phyloP scores from a whole-genome alignment of 2,329 filamentous ascomycete species.

The Fusarium sp. region DNA sequence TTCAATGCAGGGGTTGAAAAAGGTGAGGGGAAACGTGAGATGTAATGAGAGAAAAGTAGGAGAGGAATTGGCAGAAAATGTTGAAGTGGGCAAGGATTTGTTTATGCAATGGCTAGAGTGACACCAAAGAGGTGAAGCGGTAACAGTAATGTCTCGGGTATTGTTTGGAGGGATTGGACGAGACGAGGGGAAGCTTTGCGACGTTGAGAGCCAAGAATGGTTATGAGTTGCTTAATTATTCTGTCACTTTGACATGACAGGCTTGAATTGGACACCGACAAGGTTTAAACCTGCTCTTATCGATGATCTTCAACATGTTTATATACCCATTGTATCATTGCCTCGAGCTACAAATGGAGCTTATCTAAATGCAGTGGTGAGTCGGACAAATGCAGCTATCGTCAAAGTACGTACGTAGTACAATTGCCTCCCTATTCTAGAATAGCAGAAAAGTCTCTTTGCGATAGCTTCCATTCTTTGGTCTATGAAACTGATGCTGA shows the following conservation, averaged over 20 bases:
- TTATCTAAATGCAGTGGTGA: background rate
- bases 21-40: constrained; percentile 14
- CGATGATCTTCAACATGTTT: background rate
- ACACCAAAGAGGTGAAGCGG: constrained; percentile 17
- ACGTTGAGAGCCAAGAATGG: constrained; percentile 4
- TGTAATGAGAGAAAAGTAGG: background rate
- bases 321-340: background rate
- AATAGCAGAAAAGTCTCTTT: background rate
- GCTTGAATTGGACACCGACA: background rate
- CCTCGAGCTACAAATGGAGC: background rate
- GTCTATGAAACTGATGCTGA: constrained; percentile 27
- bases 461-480: constrained; percentile 10
- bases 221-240: constrained; percentile 14
- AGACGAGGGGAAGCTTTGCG: constrained; percentile 9
- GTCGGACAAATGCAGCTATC: background rate
- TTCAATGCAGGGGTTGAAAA: constrained; percentile 31
- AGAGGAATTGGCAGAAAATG: background rate
- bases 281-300: constrained; percentile 1
- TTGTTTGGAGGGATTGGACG: constrained; percentile 28
- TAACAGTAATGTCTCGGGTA: constrained; percentile 33
- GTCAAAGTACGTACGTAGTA: background rate
- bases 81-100: constrained; percentile 5
- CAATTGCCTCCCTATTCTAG: background rate
- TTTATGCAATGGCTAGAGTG: constrained; percentile 13
- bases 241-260: background rate